Conservation (phyloP, 1,284 basidiomycete genomes). For the Trichosporon ovoides region DNA sequence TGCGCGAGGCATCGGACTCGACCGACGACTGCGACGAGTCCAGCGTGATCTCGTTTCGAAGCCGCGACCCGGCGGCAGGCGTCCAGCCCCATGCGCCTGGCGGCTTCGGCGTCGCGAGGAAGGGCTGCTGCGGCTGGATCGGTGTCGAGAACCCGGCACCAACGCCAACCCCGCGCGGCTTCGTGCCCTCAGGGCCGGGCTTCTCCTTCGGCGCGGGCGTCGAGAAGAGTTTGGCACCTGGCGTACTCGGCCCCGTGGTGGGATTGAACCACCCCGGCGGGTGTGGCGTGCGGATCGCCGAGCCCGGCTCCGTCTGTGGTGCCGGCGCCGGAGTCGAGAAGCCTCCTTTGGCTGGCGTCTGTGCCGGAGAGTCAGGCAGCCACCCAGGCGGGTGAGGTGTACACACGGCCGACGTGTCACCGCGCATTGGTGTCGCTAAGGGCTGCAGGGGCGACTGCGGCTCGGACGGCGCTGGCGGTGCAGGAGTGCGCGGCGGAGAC, state of each 20-base stretch:
- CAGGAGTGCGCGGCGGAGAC: neutral
- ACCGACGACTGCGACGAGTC: slow-evolving; percentile 16
- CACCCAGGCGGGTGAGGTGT: neutral
- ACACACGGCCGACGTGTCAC: neutral
- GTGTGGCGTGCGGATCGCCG: slow-evolving; percentile 7
- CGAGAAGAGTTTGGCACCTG: neutral
- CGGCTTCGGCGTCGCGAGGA: slow-evolving; percentile 5
- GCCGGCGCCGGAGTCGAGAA: neutral
- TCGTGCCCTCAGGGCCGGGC: neutral
- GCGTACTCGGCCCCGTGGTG: neutral
- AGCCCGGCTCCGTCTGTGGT: neutral
- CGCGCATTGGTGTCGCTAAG: neutral
- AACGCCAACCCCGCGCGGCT: neutral
- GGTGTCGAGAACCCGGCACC: slow-evolving; percentile 9
- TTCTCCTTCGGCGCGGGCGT: neutral
- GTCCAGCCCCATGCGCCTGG: slow-evolving; percentile 3
- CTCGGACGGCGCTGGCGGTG: neutral
- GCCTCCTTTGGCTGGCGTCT: no score
- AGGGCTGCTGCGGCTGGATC: slow-evolving; percentile 2
- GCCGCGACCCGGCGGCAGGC: neutral
- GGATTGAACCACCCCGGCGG: neutral
- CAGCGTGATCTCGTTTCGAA: slow-evolving; percentile 19
- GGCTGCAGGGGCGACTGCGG: neutral
- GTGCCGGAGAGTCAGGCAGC: neutral
- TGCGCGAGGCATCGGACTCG: no score